Evolutionary conservation across 1,284 basidiomycete species (phyloP).

Genomic region (Sanghuangporus weigelae): DNA sequence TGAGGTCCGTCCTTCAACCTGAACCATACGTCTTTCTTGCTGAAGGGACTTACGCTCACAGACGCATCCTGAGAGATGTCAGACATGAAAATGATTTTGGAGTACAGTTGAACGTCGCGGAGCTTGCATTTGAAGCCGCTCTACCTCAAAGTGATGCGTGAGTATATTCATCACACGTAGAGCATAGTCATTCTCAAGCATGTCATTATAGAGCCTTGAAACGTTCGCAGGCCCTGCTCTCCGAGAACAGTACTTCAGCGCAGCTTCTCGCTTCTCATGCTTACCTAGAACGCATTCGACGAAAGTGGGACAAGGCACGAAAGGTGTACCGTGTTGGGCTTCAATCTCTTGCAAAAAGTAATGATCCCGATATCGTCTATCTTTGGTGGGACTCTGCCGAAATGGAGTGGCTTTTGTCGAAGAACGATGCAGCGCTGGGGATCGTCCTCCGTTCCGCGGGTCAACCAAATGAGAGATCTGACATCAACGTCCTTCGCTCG

Average conservation of each 20-base stretch:
- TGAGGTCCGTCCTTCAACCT: constrained; percentile 2
- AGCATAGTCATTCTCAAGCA: constrained; percentile 12
- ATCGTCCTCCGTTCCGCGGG: constrained; percentile 51
- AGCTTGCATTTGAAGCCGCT: constrained; percentile 62
- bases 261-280: constrained; percentile 80
- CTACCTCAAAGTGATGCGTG: constrained; percentile 57
- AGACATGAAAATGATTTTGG: constrained; percentile 38
- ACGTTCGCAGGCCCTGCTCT: constrained; percentile 67
- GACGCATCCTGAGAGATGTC: constrained; percentile 45
- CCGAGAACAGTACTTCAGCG: constrained; percentile 59
- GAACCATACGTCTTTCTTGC: background rate
- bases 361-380: constrained; percentile 34
- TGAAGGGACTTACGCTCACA: background rate
- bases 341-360: constrained; percentile 33
- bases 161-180: constrained; percentile 19
- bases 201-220: constrained; percentile 55
- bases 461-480: constrained; percentile 41
- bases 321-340: constrained; percentile 78
- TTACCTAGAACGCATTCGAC: constrained; percentile 69
- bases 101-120: constrained; percentile 55
- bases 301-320: constrained; percentile 67
- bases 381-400: constrained; percentile 90
- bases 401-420: constrained; percentile 75
- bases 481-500: constrained; percentile 49
- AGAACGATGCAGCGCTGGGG: constrained; percentile 43